Evolutionary conservation across 2,329 filamentous ascomycete species (phyloP).

Genomic region (Coniochaeta sp.): DNA sequence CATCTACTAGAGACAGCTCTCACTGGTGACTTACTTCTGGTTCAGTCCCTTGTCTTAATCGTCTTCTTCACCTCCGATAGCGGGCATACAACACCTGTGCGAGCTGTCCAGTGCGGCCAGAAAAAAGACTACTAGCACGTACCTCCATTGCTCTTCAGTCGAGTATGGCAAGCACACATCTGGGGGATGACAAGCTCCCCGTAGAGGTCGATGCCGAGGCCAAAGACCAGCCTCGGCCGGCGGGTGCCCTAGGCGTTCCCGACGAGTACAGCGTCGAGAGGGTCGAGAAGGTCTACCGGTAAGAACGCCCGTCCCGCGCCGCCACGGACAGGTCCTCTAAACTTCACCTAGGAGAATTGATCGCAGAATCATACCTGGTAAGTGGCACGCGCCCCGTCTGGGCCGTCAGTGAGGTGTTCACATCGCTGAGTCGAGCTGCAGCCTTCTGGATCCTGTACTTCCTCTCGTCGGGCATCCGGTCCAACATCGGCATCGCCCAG

Average conservation of each 20-base stretch:
- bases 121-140: constrained; percentile 41
- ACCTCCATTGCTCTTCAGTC: constrained; percentile 43
- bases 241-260: constrained; percentile 9
- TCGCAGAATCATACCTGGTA: constrained; percentile 51
- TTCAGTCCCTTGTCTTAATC: neutral
- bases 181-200: constrained; percentile 11
- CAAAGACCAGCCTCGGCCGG: constrained; percentile 9
- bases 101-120: constrained; percentile 13
- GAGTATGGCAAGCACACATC: constrained; percentile 34
- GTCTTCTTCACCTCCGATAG: neutral
- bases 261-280: constrained; percentile 41
- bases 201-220: constrained; percentile 10
- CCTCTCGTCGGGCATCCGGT: constrained; percentile 83
- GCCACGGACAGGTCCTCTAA: neutral
- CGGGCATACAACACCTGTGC: neutral
- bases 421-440: constrained; percentile 14
- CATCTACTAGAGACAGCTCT: neutral
- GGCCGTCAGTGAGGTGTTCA: neutral
- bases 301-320: neutral
- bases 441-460: constrained; percentile 91
- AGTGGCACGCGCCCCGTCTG: constrained; percentile 2
- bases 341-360: constrained; percentile 40
- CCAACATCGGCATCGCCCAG: constrained; percentile 88
- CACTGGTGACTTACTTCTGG: neutral
- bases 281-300: constrained; percentile 48